These are phyloP conservation scores for Penicillium malachiteum DNA, from an alignment of 495 filamentous ascomycete genomes.

Conservation along the genomic window DNA sequence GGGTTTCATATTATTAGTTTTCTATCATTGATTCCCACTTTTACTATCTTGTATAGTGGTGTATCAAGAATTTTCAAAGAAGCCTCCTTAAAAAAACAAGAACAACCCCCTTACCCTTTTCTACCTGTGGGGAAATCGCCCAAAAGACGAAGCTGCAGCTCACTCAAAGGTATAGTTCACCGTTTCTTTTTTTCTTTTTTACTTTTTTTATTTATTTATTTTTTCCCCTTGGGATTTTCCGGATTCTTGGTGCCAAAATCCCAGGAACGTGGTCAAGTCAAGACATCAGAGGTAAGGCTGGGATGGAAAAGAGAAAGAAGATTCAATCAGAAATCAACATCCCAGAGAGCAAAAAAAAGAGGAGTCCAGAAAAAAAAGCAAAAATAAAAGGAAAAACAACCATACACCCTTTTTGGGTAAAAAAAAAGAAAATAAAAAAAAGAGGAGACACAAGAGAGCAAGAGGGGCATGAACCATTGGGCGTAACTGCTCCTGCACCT, in stretches of 20 bases:
- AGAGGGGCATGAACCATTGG: constrained; percentile 11
- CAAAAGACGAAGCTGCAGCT: constrained; percentile 5
- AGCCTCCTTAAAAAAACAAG: too few relatives aligned
- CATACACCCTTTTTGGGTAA: not conserved
- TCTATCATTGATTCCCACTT: not conserved
- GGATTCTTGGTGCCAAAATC: constrained; percentile 19
- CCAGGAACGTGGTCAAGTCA: constrained; percentile 24
- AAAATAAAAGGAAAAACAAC: not conserved
- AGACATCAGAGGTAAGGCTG: constrained; percentile 8
- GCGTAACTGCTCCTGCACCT: constrained; percentile 22
- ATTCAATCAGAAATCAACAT: not conserved
- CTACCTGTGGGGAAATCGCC: not conserved
- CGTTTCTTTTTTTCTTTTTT: constrained; percentile 18
- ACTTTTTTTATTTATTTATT: too few relatives aligned
- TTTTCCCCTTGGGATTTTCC: not conserved
- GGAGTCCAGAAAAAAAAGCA: not conserved
- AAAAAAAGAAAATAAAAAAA: not conserved
- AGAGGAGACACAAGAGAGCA: not conserved
- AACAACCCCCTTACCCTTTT: constrained; percentile 5
- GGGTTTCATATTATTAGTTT: not conserved
- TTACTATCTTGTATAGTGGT: too few relatives aligned
- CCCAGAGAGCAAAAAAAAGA: not conserved
- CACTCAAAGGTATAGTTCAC: constrained; percentile 31
- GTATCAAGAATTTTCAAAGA: too few relatives aligned
- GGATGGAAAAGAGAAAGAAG: not conserved